Base-by-base conservation (phyloP, 176 grass and related monocot genomes). In the Ensete glaucum region DNA sequence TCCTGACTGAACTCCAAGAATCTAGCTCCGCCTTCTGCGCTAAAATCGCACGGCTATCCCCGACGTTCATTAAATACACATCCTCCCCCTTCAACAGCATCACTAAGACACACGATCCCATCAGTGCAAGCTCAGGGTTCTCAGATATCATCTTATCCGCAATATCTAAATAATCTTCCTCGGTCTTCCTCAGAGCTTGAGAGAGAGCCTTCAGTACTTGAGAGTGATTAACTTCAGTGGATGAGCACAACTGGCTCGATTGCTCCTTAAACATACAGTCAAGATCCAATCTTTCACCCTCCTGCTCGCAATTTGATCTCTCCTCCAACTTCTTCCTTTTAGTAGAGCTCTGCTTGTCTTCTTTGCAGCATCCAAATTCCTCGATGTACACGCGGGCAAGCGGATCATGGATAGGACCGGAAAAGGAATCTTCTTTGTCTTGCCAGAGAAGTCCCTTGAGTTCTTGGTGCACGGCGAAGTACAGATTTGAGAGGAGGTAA, bases 1-100 rank as follows among this genome's bases (percentile, higher is more conserved):
- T 81, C 23, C 29, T 55, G 8, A 60, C 19, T 53, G 77, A 70
- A 62, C 6, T 80, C 69, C 78, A 62, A 3, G 48, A 62, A 63
- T 62, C 78, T 1, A 17, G 14, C 22, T 73, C 78, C 0, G 66
- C 19, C 26, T 79, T 69, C n/a, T 85, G 86, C 9, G 90, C 95
- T 60, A 99, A 67, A 73, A 99, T 83, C 9, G 95, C 95, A 12
- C 95, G 82, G 82, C 95, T 99, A 50, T 99, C 95, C 1, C 95
- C 95, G 1, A 99, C 95, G 76, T 91, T 93, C 95, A 99, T 87
- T 64, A 99, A n/a, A 69, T 99, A 99, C 64, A 99, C 84, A 69
- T 99, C 86, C 23, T 99, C 95, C 1, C 95, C 95, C 80, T 91
- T 94, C 86, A 99, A 82, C 0, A 99, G 79, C 81, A 90, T 93